Percentiles rank a stretch among this genome's conserved stretches.
phyloP scores from a whole-genome alignment of 2,329 filamentous ascomycete species.

The Alternaria consortialis region DNA sequence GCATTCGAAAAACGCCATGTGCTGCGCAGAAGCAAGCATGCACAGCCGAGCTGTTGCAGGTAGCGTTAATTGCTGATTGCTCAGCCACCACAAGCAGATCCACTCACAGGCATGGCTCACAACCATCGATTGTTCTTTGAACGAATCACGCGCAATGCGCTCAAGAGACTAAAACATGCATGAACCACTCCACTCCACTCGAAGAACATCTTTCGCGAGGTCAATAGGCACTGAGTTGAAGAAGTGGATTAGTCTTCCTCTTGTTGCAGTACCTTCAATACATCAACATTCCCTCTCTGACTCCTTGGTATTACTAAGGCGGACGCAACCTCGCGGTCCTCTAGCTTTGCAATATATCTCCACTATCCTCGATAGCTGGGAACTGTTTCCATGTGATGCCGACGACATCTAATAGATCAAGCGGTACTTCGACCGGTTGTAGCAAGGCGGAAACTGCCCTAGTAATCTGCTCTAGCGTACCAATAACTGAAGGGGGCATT shows the following conservation, averaged over 20 bases:
- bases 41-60: neutral
- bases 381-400: neutral
- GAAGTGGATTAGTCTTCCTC: neutral
- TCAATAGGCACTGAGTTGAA: constrained; percentile 4
- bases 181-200: neutral
- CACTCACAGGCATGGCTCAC: neutral
- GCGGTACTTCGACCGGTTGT: neutral
- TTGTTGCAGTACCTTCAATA: neutral
- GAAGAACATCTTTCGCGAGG: neutral
- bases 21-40: neutral
- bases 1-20: neutral
- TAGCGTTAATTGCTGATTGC: neutral
- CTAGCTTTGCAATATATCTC: neutral
- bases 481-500: neutral
- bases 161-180: neutral
- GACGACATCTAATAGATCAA: neutral
- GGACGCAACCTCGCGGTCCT: neutral
- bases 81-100: neutral
- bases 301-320: neutral
- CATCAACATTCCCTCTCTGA: neutral
- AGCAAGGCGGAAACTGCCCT: neutral
- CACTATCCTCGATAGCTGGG: neutral
- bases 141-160: neutral
- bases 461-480: neutral
- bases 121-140: neutral